A percentile compares a stretch with the other conserved stretches of the same genome.
phyloP scores from a whole-genome alignment of 1,139 yeast genomes.

The Magnusiomyces tetraspermus region DNA sequence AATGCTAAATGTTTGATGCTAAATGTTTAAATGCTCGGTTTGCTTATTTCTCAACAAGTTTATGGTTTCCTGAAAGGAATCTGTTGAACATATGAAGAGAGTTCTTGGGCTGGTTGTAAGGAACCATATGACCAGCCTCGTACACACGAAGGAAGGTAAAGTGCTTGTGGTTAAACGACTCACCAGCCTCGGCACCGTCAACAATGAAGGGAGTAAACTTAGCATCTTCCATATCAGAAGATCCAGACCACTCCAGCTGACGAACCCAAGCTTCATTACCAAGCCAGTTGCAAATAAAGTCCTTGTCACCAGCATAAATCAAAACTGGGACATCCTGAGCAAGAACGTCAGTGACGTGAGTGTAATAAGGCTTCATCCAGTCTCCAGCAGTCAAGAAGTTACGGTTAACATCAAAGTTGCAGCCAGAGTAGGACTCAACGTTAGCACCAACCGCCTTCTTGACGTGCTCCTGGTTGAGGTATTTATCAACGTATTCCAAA shows the following conservation, averaged over 20 bases:
- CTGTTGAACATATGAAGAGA: constrained; percentile 62
- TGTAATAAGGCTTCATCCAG: constrained; percentile 56
- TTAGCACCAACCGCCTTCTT: constrained; percentile 53
- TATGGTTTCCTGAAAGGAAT: constrained; percentile 41
- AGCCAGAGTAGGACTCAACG: constrained; percentile 45
- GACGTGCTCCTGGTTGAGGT: constrained; percentile 51
- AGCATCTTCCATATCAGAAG: constrained; percentile 28
- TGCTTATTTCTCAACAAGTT: constrained; percentile 1
- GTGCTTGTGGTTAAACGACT: constrained; percentile 42
- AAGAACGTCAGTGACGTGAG: constrained; percentile 47
- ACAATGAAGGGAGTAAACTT: constrained; percentile 33
- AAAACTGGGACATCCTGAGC: constrained; percentile 61
- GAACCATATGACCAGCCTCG: constrained; percentile 61
- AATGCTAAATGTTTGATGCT: too few species aligned
- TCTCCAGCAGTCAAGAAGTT: constrained; percentile 55
- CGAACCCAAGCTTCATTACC: constrained; percentile 78
- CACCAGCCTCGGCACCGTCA: constrained; percentile 41
- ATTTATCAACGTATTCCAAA: constrained; percentile 45
- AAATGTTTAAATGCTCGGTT: too few species aligned
- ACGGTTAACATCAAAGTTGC: constrained; percentile 47
- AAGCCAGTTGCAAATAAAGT: constrained; percentile 83
- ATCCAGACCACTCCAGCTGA: constrained; percentile 52
- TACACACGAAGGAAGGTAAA: constrained; percentile 52
- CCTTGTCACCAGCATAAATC: constrained; percentile 84
- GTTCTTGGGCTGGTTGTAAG: constrained; percentile 63